Evolutionary conservation across 2,329 filamentous ascomycete genomes (phyloP).

Genomic region (Neonectria sp.): DNA sequence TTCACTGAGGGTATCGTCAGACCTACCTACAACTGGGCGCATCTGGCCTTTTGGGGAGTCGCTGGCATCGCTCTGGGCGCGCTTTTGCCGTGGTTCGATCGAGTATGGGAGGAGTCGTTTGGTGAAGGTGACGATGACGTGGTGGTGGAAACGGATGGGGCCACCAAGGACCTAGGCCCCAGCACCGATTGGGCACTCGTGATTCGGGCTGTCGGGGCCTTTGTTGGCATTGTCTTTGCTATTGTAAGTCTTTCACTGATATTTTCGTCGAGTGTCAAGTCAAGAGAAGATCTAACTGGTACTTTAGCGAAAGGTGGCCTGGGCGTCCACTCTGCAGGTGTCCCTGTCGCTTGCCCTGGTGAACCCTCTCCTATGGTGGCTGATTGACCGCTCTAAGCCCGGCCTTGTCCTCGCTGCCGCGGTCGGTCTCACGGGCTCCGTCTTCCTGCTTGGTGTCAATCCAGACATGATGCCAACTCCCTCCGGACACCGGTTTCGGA

Average conservation of each 20-base stretch:
- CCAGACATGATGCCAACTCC: conserved; percentile 84
- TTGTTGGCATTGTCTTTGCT: conserved; percentile 73
- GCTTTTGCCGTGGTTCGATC: conserved; percentile 87
- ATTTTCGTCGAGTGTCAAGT: conserved; percentile 2
- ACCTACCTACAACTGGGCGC: conserved; percentile 70
- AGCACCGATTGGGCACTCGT: conserved; percentile 81
- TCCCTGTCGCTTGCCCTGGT: conserved; percentile 90
- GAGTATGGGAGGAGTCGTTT: conserved; percentile 75
- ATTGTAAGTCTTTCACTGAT: conserved; percentile 75
- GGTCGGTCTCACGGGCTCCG: conserved; percentile 82
- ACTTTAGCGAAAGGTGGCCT: conserved; percentile 84
- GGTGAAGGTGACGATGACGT: conserved; percentile 53
- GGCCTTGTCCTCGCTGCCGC: conserved; percentile 85
- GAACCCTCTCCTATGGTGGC: conserved; percentile 95
- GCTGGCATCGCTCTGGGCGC: conserved; percentile 84
- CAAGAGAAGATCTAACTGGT: conserved; percentile 34
- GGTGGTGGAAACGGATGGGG: conserved; percentile 48
- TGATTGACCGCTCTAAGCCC: conserved; percentile 90
- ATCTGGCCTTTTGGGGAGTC: conserved; percentile 86
- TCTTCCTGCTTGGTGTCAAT: conserved; percentile 80
- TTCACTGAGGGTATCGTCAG: conserved; percentile 66
- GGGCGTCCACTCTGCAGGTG: conserved; percentile 95
- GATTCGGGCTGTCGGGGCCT: conserved; percentile 71
- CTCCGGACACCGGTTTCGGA: conserved; percentile 53
- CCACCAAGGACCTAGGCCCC: conserved; percentile 53